Percentiles rank a stretch among this genome's conserved stretches.
phyloP scores from a whole-genome alignment of 345 rosid genomes.

The Odontarrhena argentea region DNA sequence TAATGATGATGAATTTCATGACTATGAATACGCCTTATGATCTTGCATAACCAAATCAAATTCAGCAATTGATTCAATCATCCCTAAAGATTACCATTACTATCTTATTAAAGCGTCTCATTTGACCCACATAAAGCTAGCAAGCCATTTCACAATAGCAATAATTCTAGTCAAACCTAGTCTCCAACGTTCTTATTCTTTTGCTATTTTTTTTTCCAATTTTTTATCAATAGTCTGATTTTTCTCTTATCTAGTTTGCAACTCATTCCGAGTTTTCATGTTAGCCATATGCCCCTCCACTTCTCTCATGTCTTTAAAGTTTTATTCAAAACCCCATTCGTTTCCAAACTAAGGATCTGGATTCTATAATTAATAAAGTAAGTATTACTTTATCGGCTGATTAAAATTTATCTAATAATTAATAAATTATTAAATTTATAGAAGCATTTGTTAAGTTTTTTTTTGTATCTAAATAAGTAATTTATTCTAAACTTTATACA shows the following conservation, averaged over 20 bases:
- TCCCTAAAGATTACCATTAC: background rate
- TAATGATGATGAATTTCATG: background rate
- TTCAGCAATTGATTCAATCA: background rate
- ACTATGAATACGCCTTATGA: background rate
- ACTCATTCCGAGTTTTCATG: background rate
- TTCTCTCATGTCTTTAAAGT: background rate
- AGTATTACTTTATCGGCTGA: too few species aligned
- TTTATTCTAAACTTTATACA: too few species aligned
- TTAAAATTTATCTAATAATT: too few species aligned
- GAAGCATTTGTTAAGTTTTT: too few species aligned
- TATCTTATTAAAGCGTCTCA: background rate
- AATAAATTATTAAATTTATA: too few species aligned
- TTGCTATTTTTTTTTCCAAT: background rate
- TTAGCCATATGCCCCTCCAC: background rate
- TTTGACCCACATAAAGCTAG: background rate
- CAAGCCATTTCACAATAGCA: background rate
- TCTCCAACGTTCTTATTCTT: background rate
- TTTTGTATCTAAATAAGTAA: too few species aligned
- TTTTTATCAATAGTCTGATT: background rate
- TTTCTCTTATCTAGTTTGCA: background rate
- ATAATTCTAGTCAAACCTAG: background rate
- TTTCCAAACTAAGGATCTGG: too few species aligned
- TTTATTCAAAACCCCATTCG: too few species aligned
- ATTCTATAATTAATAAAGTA: too few species aligned
- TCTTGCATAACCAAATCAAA: slow-evolving; percentile 2